These are phyloP conservation scores for Hypoxylon sp. DNA, from an alignment of 2,329 filamentous ascomycete species.

Conservation along the genomic window DNA sequence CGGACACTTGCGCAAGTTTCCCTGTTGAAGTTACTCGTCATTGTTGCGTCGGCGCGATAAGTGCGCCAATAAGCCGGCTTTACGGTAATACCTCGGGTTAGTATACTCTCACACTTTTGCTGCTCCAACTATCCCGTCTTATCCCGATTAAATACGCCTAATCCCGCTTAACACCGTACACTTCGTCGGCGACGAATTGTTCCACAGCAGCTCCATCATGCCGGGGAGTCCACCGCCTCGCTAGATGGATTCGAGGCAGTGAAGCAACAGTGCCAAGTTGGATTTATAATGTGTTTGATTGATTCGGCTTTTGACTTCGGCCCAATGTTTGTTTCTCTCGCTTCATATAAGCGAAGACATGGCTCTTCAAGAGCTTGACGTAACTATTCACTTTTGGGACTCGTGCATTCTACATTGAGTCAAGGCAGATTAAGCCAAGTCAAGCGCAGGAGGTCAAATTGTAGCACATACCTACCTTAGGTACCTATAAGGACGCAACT, in stretches of 20 bases:
- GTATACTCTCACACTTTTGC: neutral
- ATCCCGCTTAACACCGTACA: constrained; percentile 22
- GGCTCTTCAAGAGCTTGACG: neutral
- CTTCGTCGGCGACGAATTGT: constrained; percentile 19
- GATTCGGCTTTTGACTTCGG: neutral
- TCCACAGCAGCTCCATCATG: constrained; percentile 18
- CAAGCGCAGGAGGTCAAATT: neutral
- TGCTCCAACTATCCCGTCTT: constrained; percentile 28
- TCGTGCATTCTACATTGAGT: neutral
- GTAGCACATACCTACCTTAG: neutral
- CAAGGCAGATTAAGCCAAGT: neutral
- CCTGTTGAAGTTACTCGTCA: constrained; percentile 8
- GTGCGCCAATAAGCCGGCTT: constrained; percentile 11
- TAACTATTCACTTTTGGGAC: neutral
- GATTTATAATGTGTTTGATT: neutral
- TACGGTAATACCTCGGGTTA: constrained; percentile 33
- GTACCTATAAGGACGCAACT: neutral
- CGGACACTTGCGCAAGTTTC: constrained; percentile 5
- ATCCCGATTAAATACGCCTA: constrained; percentile 22
- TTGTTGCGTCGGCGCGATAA: constrained; percentile 14
- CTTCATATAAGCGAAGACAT: neutral
- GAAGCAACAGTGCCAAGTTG: neutral
- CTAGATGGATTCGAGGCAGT: neutral
- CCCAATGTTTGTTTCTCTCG: neutral
- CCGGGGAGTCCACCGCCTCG: constrained; percentile 1